Evolutionary conservation across 306 rosid species (phyloP).

Genomic region (Astragalus membranaceus): DNA sequence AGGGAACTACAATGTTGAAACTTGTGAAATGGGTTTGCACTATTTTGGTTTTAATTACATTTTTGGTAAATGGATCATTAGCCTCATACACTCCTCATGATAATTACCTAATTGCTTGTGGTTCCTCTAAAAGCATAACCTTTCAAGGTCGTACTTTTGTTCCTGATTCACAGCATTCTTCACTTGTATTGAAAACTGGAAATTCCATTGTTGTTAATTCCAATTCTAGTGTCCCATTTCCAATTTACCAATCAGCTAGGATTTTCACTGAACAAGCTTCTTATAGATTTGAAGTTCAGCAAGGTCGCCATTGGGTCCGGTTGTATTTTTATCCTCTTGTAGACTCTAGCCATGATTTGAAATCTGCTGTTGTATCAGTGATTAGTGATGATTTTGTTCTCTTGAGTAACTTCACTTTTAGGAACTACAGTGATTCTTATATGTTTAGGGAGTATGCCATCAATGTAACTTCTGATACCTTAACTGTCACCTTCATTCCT

Average conservation of each 20-base stretch:
- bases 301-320: slow-evolving; percentile 85
- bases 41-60: slow-evolving; percentile 36
- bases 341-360: slow-evolving; percentile 40
- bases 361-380: slow-evolving; percentile 63
- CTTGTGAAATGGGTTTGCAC: slow-evolving; percentile 28
- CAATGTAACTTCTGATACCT: slow-evolving; percentile 57
- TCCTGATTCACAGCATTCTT: slow-evolving; percentile 64
- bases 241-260: slow-evolving; percentile 73
- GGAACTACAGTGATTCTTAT: slow-evolving; percentile 56
- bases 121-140: slow-evolving; percentile 53
- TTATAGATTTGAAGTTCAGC: slow-evolving; percentile 51
- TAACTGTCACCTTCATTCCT: slow-evolving; percentile 65
- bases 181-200: slow-evolving; percentile 42
- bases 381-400: slow-evolving; percentile 77
- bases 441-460: slow-evolving; percentile 80
- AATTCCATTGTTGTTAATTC: slow-evolving; percentile 50
- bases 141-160: slow-evolving; percentile 69
- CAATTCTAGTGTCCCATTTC: slow-evolving; percentile 51
- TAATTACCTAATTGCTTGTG: slow-evolving; percentile 79
- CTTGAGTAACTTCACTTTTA: slow-evolving; percentile 63
- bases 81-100: slow-evolving; percentile 54
- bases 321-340: slow-evolving; percentile 64
- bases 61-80: slow-evolving; percentile 36
- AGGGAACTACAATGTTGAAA: slow-evolving; percentile 25
- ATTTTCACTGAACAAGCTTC: slow-evolving; percentile 53